Evolutionary conservation across 1,139 yeast species (phyloP), one percentile per base, ranked within the genome.

Genomic region (Yamadazyma atmosphaerica): DNA sequence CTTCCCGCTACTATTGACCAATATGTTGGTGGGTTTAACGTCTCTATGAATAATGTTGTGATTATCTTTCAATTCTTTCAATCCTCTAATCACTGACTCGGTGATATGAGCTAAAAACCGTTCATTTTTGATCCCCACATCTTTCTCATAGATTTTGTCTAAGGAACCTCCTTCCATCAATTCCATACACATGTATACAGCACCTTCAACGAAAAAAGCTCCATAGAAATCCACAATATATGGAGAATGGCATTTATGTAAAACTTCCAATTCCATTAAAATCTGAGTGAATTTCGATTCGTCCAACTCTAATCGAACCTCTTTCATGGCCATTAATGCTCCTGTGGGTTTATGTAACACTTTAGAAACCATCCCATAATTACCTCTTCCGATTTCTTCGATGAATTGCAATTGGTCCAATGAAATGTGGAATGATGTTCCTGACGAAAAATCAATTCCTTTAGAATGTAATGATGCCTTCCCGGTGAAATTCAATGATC

Each of bases 181-280:
- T 65, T 92, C 99, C 78, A 92, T 92, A 64, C 98, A 92, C 86
- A 94, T 89, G 65, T 90, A 92, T 31, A 92, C 98, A 0, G 97
- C 96, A 33, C 98, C 97, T 63, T 92, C 98, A 30, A 87, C 90
- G 56, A 92, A 92, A 55, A 92, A 92, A 0, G 98, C 98, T 28
- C 98, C 98, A 57, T 86, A 92, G 53, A 92, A 92, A 55, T 90
- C 97, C 36, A 92, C 96, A 57, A 92, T 89, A 59, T 79, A 88
- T 2, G 95, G 95, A 7, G 95, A 83, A 46, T 77, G 79, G 65
- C 98, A 90, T 54, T 86, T 86, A 64, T 92, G 98, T 48, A 92
- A 73, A 37, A 90, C 85, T 54, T 92, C 98, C 49, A 92, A 71
- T 61, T 92, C 98, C 98, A 92, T 92, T 51, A 92, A 70, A 49